Percentiles rank a stretch among this genome's conserved stretches.
Evolutionary conservation across 768 basidiomycete genomes (phyloP).

Genomic region (Leccinellum luteum): DNA sequence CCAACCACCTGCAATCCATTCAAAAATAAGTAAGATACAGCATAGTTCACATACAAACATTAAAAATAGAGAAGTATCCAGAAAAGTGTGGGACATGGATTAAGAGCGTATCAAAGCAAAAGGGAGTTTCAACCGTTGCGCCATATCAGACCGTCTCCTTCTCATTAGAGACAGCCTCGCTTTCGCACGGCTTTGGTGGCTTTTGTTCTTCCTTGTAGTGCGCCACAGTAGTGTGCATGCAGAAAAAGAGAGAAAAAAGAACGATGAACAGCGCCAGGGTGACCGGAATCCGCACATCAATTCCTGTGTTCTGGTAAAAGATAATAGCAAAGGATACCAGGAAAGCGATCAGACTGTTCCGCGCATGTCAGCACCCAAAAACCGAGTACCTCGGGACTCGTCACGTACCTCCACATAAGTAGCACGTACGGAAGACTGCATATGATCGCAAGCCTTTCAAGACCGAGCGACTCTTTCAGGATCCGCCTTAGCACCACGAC

Average conservation of each 20-base stretch:
- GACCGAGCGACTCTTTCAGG: conserved; percentile 25
- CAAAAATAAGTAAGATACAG: too few species aligned
- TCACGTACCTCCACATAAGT: conserved; percentile 39
- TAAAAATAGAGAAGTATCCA: too few species aligned
- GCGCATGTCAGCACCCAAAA: not conserved
- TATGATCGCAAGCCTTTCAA: conserved; percentile 38
- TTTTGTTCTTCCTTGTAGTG: conserved; percentile 14
- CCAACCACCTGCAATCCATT: too few species aligned
- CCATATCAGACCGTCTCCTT: too few species aligned
- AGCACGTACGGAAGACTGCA: conserved; percentile 41
- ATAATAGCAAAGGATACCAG: conserved; percentile 27
- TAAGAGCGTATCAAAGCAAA: too few species aligned
- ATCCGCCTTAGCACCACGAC: conserved; percentile 28
- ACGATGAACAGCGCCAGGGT: conserved; percentile 23
- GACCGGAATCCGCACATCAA: conserved; percentile 26
- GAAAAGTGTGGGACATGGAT: too few species aligned
- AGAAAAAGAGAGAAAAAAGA: conserved; percentile 28
- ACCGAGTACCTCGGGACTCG: not conserved
- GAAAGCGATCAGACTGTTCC: conserved; percentile 36
- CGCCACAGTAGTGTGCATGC: conserved; percentile 23
- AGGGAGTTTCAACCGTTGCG: too few species aligned
- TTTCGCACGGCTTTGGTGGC: too few species aligned
- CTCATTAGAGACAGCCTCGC: too few species aligned
- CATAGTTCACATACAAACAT: too few species aligned
- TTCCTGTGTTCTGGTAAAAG: conserved; percentile 28